Base-by-base conservation (phyloP, 2,329 filamentous ascomycete genomes). In the Talaromyces sp. region DNA sequence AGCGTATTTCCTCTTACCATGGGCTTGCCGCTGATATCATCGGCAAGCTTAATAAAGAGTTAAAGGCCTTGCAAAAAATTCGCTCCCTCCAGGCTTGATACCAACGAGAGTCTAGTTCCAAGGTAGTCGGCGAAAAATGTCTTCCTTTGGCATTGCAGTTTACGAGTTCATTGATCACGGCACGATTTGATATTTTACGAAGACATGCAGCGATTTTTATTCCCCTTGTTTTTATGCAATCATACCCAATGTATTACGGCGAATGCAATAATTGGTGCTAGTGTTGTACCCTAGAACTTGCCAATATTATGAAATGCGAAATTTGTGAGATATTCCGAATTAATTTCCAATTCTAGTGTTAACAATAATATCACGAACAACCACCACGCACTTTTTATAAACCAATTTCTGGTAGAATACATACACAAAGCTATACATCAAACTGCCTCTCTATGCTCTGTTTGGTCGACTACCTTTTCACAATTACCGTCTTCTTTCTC, bases 41-140 rank as follows among this genome's bases (percentile, higher is more conserved):
- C 7, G 60, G 56, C 24, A 62, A 56, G 32, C 35, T 62, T 26
- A 56, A 58, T 38, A 56, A 49, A 54, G 60, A 62, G 56, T 24
- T 62, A 43, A 59, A 62, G 26, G 60, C 56, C 26, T 41, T 62
- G 46, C 60, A 59, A 54, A 62, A 62, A 17, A 56, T 58, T 29
- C 56, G 57, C 26, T 53, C 57, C n/a, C 46, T 62, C 14, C 60
- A 56, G 24, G 56, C 38, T 9, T 62, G 56, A 62, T 54, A 46
- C 24, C 4, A 6, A 11, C 32, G 14, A n/a, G 26, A 38, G 10
- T 43, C 6, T 19, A 21, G 4, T 21, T 21, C 19, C 19, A n/a
- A n/a, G n/a, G n/a, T n/a, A n/a, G 13, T 43, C 41, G 41, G 7
- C 14, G n/a, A 17, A 17, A 43, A 43, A n/a, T 43, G 13, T 9